Evolutionary conservation across 2,329 filamentous ascomycete species (phyloP).

Genomic region (Venturia pyrina): DNA sequence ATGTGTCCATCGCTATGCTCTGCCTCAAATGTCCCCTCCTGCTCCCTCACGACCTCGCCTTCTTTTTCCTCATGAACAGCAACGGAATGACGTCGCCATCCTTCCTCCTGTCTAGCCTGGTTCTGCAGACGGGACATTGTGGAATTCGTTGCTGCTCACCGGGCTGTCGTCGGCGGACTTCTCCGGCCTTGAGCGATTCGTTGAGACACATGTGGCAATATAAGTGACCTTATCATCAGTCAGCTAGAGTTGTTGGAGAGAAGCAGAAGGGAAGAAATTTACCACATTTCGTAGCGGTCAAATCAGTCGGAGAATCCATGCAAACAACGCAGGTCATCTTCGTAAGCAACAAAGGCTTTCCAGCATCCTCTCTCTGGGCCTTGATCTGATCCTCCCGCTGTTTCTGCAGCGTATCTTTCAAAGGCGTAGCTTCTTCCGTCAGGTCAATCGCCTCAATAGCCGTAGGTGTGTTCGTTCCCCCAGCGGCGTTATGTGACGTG

Average conservation of each 20-base stretch:
- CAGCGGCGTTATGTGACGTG: neutral
- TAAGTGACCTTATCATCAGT: slow-evolving; percentile 41
- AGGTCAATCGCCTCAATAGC: slow-evolving; percentile 42
- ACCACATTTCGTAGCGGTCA: slow-evolving; percentile 52
- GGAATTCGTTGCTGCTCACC: slow-evolving; percentile 30
- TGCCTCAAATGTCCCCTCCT: neutral
- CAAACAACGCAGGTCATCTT: slow-evolving; percentile 52
- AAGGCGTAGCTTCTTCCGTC: slow-evolving; percentile 29
- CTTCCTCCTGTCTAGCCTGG: slow-evolving; percentile 30
- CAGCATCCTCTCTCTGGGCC: slow-evolving; percentile 27
- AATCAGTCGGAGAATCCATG: slow-evolving; percentile 50
- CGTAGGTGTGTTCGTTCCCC: slow-evolving; percentile 9
- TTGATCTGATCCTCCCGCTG: slow-evolving; percentile 43
- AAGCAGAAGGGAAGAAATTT: slow-evolving; percentile 19
- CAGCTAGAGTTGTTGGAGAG: neutral
- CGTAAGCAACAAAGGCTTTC: slow-evolving; percentile 32
- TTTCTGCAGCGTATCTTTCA: slow-evolving; percentile 40
- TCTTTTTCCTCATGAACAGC: slow-evolving; percentile 28
- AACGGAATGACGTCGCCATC: slow-evolving; percentile 32
- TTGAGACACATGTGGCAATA: slow-evolving; percentile 56
- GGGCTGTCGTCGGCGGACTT: slow-evolving; percentile 33
- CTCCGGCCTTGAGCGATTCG: slow-evolving; percentile 47
- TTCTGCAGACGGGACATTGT: slow-evolving; percentile 40
- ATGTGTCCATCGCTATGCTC: neutral
- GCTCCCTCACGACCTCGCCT: neutral